A percentile compares a stretch with the other conserved stretches of the same genome.
These are phyloP conservation scores for Colletotrichum sojae DNA, from an alignment of 2,329 filamentous ascomycete species.

Conservation along the genomic window DNA sequence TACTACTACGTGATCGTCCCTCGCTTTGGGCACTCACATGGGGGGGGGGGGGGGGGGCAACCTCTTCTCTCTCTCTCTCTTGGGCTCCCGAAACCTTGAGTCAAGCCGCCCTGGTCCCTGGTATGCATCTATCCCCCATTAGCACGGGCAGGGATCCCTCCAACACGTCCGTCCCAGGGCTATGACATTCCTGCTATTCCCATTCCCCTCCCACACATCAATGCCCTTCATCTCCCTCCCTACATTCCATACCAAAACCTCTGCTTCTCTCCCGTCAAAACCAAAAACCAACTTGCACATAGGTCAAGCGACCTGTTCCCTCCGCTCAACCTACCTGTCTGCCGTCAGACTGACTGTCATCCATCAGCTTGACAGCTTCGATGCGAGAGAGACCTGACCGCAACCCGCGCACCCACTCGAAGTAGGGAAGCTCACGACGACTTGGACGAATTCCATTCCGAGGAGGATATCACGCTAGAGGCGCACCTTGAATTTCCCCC, in stretches of 20 bases:
- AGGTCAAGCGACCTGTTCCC: conserved; percentile 25
- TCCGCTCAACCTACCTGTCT: conserved; percentile 7
- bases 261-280: conserved; percentile 38
- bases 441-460: conserved; percentile 8
- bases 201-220: conserved; percentile 36
- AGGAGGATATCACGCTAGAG: conserved; percentile 29
- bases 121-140: conserved; percentile 42
- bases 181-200: conserved; percentile 42
- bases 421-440: conserved; percentile 22
- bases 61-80: conserved; percentile 27
- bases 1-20: conserved; percentile 39
- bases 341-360: conserved; percentile 32
- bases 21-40: conserved; percentile 41
- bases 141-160: conserved; percentile 39
- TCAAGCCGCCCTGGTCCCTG: conserved; percentile 42
- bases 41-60: background rate
- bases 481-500: conserved; percentile 14
- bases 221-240: conserved; percentile 41
- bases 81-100: conserved; percentile 42
- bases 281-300: conserved; percentile 36
- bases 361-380: conserved; percentile 29
- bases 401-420: conserved; percentile 20
- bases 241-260: conserved; percentile 41
- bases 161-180: conserved; percentile 39
- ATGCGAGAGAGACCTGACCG: conserved; percentile 4